Conservation (phyloP, 371 early-diverging fungal genomes). For the Mucor mucedo region DNA sequence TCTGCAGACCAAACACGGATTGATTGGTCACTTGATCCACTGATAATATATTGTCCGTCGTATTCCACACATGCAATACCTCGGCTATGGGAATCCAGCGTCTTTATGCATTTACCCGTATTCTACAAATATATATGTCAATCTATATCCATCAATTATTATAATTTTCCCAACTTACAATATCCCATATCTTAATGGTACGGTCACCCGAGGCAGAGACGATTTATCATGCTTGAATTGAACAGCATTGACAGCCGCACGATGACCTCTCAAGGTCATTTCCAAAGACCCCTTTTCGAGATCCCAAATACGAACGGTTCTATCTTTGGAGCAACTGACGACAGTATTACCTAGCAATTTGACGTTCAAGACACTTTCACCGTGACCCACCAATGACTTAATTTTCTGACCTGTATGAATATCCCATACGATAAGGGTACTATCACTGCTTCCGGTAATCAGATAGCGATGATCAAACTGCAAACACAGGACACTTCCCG, state of each 20-base stretch:
- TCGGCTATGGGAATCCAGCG: conserved; percentile 69
- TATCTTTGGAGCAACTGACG: conserved; percentile 89
- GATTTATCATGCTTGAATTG: conserved; percentile 63
- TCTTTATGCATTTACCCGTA: conserved; percentile 63
- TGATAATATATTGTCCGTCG: conserved; percentile 89
- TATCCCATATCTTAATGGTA: conserved; percentile 81
- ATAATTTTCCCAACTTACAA: conserved; percentile 16
- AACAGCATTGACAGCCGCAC: conserved; percentile 83
- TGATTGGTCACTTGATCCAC: conserved; percentile 95
- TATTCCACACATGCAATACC: conserved; percentile 96
- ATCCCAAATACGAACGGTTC: conserved; percentile 83
- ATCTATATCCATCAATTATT: no score
- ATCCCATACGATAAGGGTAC: conserved; percentile 80
- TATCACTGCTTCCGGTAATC: conserved; percentile 86
- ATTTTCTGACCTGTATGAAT: conserved; percentile 69
- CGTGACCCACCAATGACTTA: conserved; percentile 65
- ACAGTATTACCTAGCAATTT: conserved; percentile 67
- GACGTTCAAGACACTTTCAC: conserved; percentile 72
- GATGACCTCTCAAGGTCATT: conserved; percentile 65
- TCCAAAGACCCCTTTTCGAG: conserved; percentile 65
- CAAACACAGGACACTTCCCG: conserved; percentile 82
- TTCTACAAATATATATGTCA: conserved; percentile 11
- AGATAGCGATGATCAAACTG: conserved; percentile 78
- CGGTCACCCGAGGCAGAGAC: conserved; percentile 88
- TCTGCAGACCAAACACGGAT: conserved; percentile 94